Evolutionary conservation across 2,329 filamentous ascomycete genomes (phyloP).

Genomic region (Nemania serpens): DNA sequence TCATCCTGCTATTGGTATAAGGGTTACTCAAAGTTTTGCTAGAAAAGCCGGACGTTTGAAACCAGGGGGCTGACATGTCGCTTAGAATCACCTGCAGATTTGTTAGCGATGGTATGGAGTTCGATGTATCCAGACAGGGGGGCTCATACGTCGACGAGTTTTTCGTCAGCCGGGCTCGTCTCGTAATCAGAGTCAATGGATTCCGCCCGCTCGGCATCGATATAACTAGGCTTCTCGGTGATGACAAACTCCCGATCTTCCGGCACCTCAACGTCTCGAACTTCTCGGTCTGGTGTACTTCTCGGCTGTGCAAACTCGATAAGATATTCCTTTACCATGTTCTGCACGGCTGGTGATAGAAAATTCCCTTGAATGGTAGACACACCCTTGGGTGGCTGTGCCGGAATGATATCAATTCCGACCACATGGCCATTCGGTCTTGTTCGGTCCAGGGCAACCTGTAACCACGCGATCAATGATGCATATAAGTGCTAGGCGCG

Average conservation of each 20-base stretch:
- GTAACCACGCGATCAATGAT: constrained; percentile 26
- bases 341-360: constrained; percentile 73
- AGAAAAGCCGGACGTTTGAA: constrained; percentile 76
- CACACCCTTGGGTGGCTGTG: constrained; percentile 88
- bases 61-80: constrained; percentile 99
- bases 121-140: neutral
- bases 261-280: constrained; percentile 5
- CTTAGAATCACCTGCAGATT: constrained; percentile 75
- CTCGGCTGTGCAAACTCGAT: constrained; percentile 48
- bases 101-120: constrained; percentile 20
- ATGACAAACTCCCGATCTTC: constrained; percentile 38
- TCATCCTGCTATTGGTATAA: constrained; percentile 99
- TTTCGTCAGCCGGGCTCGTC: constrained; percentile 48
- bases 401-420: constrained; percentile 92
- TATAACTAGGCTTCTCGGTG: constrained; percentile 60
- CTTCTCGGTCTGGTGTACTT: neutral
- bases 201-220: constrained; percentile 65
- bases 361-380: constrained; percentile 96
- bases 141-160: constrained; percentile 69
- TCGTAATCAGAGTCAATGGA: constrained; percentile 41
- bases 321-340: constrained; percentile 77
- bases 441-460: constrained; percentile 83
- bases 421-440: constrained; percentile 78
- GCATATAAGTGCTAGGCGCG: neutral
- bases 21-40: constrained; percentile 93